Conservation (phyloP, 257 asterid genomes). For the Nicotiana paniculata region DNA sequence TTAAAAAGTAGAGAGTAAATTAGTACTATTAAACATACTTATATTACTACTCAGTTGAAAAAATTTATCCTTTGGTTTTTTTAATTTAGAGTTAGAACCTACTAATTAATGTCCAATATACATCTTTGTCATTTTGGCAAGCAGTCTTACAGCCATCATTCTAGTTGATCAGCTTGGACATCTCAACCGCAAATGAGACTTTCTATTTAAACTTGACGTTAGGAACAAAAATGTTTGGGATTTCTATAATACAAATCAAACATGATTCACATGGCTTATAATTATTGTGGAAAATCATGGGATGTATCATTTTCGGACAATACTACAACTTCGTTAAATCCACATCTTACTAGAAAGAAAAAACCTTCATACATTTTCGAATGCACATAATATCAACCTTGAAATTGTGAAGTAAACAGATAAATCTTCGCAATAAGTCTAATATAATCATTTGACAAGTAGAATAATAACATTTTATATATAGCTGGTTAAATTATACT, state of each 20-base stretch:
- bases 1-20: too few relatives aligned
- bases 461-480: not conserved
- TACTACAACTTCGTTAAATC: not conserved
- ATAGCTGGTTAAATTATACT: too few relatives aligned
- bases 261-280: not conserved
- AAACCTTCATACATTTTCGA: not conserved
- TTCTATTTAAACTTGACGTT: not conserved
- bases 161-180: not conserved
- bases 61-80: too few relatives aligned
- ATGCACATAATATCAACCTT: too few relatives aligned
- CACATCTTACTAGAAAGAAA: not conserved
- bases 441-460: too few relatives aligned
- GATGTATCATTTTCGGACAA: not conserved
- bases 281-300: not conserved
- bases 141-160: not conserved
- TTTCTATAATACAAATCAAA: not conserved
- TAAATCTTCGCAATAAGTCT: too few relatives aligned
- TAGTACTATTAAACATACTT: too few relatives aligned
- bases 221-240: not conserved
- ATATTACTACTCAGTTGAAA: too few relatives aligned
- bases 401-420: too few relatives aligned
- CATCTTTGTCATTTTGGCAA: too few relatives aligned
- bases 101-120: too few relatives aligned
- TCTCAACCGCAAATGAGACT: not conserved
- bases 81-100: too few relatives aligned